These are phyloP conservation scores for Moringa oleifera DNA, from an alignment of 345 rosid genomes.

Conservation along the genomic window DNA sequence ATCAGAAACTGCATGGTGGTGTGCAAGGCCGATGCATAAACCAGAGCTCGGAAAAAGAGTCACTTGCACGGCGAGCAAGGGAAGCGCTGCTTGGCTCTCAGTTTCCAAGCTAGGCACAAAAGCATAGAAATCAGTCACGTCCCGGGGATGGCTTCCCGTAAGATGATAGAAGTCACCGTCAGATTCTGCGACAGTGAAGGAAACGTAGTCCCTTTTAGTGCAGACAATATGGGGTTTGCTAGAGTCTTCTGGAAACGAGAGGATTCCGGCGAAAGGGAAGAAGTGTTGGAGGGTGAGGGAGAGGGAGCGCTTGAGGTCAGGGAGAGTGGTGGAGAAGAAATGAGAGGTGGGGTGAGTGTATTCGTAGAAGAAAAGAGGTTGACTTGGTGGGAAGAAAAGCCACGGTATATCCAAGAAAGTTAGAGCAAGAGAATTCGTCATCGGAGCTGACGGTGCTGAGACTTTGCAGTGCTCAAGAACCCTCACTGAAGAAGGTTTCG, in stretches of 20 bases:
- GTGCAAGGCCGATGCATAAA: slow-evolving; percentile 26
- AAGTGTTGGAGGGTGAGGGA: slow-evolving; percentile 40
- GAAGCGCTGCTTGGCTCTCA: neutral
- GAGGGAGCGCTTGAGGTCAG: slow-evolving; percentile 36
- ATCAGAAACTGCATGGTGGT: slow-evolving; percentile 25
- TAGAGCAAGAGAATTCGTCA: slow-evolving; percentile 21
- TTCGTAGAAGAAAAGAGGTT: slow-evolving; percentile 42
- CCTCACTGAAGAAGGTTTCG: neutral
- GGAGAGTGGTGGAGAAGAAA: slow-evolving; percentile 30
- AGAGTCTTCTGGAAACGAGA: slow-evolving; percentile 5
- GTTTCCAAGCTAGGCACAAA: slow-evolving; percentile 18
- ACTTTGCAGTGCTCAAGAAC: slow-evolving; percentile 6
- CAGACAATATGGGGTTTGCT: slow-evolving; percentile 15
- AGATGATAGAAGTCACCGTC: slow-evolving; percentile 15
- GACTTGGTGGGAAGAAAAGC: slow-evolving; percentile 40
- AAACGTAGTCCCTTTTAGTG: slow-evolving; percentile 16
- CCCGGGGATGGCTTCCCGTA: slow-evolving; percentile 19
- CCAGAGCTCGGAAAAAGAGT: slow-evolving; percentile 34
- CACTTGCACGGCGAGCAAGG: slow-evolving; percentile 23
- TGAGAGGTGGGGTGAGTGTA: slow-evolving; percentile 26
- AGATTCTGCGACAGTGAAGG: slow-evolving; percentile 22
- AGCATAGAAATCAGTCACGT: slow-evolving; percentile 14
- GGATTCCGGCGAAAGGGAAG: slow-evolving; percentile 35
- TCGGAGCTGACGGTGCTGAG: slow-evolving; percentile 21
- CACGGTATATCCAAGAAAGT: slow-evolving; percentile 55